phyloP scores from a whole-genome alignment of 2,329 filamentous ascomycete species.

The Aureobasidium sp. region DNA sequence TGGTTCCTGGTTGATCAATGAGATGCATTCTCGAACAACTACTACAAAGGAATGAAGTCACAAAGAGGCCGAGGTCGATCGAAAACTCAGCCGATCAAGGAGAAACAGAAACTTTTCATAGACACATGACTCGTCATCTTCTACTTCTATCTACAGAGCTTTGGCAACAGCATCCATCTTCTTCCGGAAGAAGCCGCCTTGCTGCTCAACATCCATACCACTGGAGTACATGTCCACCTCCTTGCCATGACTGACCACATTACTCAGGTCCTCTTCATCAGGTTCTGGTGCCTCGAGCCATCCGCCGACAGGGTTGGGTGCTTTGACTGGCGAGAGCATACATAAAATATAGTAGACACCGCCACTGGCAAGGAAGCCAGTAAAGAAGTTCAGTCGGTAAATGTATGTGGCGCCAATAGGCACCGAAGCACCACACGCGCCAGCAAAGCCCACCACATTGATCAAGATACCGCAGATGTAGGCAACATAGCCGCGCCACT shows the following conservation, averaged over 20 bases:
- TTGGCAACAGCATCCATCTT: conserved; percentile 12
- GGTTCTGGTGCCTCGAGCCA: conserved; percentile 73
- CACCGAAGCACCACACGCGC: conserved; percentile 64
- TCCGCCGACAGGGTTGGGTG: conserved; percentile 53
- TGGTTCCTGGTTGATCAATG: too few species aligned
- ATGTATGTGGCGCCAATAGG: conserved; percentile 76
- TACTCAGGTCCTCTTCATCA: conserved; percentile 19
- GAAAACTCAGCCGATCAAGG: too few species aligned
- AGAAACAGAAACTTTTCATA: neutral
- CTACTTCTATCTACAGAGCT: neutral
- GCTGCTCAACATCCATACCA: conserved; percentile 18
- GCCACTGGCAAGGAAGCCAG: conserved; percentile 66
- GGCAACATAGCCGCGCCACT: conserved; percentile 77
- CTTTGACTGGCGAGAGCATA: conserved; percentile 63
- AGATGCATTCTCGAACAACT: too few species aligned
- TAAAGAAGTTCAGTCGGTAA: conserved; percentile 88
- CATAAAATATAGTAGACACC: conserved; percentile 64
- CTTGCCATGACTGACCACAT: conserved; percentile 8
- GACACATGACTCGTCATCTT: neutral
- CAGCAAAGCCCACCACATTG: conserved; percentile 87
- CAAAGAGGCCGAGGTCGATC: too few species aligned
- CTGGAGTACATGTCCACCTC: neutral
- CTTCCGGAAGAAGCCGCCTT: conserved; percentile 10
- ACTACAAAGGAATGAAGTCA: too few species aligned
- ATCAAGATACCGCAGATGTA: conserved; percentile 79